Percentiles rank a stretch among this genome's conserved stretches.
Evolutionary conservation across 805 yeast species (phyloP).

Genomic region (Ogataea pilisensis): DNA sequence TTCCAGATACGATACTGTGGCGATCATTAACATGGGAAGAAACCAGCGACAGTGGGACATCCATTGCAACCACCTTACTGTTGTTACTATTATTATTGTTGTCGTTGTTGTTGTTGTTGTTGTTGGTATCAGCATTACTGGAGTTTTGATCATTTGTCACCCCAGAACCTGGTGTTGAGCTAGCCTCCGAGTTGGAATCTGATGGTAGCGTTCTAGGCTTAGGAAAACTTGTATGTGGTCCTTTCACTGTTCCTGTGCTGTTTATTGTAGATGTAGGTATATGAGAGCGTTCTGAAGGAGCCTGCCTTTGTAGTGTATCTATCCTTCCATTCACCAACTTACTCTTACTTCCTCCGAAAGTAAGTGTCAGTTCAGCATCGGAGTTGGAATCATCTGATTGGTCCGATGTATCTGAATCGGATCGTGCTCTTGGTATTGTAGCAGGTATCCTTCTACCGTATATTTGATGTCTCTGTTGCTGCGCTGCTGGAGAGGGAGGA

Average conservation of each 20-base stretch:
- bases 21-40: not conserved
- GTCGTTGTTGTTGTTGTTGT: no score
- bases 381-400: slow-evolving; percentile 3
- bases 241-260: no score
- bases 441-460: slow-evolving; percentile 16
- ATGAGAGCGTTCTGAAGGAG: not conserved
- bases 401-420: no score
- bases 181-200: not conserved
- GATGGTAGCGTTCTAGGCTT: not conserved
- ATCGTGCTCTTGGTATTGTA: no score
- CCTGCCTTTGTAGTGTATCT: no score
- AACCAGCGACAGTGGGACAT: not conserved
- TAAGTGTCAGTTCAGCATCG: slow-evolving; percentile 8
- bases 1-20: not conserved
- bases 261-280: no score
- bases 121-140: no score
- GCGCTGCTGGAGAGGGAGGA: not conserved
- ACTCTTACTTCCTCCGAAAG: not conserved
- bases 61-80: not conserved
- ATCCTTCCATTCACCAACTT: not conserved
- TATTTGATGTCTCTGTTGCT: slow-evolving; percentile 12
- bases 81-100: no score
- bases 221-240: no score
- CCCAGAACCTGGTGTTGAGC: not conserved
- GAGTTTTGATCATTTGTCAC: no score